phyloP scores from a whole-genome alignment of 306 rosid genomes.

The Cercis canadensis region DNA sequence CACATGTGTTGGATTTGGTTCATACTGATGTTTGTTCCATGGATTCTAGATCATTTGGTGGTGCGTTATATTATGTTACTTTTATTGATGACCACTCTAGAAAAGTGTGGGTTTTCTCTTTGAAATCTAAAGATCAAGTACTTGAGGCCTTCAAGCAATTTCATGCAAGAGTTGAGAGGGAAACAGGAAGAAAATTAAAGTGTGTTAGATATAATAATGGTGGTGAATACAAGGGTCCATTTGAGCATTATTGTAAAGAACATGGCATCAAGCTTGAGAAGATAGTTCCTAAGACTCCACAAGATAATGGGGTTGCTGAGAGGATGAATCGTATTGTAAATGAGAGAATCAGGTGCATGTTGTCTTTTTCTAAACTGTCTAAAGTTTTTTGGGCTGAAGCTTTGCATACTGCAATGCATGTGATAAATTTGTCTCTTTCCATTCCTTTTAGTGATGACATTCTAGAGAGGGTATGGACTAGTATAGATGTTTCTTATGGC shows the following conservation, averaged over 20 bases:
- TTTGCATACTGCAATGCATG: too few species aligned
- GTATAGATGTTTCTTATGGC: too few species aligned
- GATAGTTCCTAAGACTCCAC: neutral
- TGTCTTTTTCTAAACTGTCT: neutral
- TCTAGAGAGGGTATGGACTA: too few species aligned
- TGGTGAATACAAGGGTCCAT: too few species aligned
- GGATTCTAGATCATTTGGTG: neutral
- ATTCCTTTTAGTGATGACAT: too few species aligned
- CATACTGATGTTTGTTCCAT: neutral
- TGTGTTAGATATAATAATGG: too few species aligned
- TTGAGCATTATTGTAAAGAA: too few species aligned
- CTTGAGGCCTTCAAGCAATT: neutral
- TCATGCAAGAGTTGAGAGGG: neutral
- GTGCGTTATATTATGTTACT: too few species aligned
- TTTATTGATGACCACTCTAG: too few species aligned
- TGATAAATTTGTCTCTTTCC: too few species aligned
- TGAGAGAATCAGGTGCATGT: neutral
- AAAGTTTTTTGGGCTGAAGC: neutral
- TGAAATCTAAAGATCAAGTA: neutral
- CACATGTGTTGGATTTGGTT: neutral
- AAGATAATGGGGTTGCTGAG: neutral
- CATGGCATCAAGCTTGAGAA: neutral
- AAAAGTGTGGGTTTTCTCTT: too few species aligned
- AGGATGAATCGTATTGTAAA: neutral
- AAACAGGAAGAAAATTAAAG: neutral